These are phyloP conservation scores for Trichoderma harzianum DNA, from an alignment of 2,329 filamentous ascomycete species.

Conservation along the genomic window DNA sequence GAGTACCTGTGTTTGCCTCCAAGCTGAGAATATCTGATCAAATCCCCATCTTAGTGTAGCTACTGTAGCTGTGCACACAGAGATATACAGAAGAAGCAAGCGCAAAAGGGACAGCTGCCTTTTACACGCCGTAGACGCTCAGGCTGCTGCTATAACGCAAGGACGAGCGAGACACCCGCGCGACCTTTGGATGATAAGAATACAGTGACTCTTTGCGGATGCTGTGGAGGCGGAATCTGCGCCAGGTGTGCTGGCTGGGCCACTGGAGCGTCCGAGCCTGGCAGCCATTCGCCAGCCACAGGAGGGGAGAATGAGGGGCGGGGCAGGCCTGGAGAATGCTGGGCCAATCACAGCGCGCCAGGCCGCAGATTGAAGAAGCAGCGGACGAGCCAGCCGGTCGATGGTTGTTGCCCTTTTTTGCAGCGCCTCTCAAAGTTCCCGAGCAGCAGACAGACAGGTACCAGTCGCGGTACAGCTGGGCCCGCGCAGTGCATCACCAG, in stretches of 20 bases:
- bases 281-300: constrained; percentile 10
- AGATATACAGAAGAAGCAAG: too few relatives aligned
- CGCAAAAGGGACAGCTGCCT: too few relatives aligned
- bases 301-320: neutral
- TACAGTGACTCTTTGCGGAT: neutral
- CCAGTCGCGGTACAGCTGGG: neutral
- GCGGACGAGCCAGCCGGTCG: neutral
- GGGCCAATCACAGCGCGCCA: neutral
- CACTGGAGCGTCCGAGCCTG: constrained; percentile 7
- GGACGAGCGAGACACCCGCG: neutral
- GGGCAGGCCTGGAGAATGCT: neutral
- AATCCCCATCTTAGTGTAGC: neutral
- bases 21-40: neutral
- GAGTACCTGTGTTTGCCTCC: neutral
- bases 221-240: constrained; percentile 15
- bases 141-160: neutral
- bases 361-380: neutral
- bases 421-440: neutral
- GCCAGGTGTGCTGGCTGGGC: constrained; percentile 11
- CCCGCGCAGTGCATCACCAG: neutral
- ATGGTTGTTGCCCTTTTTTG: neutral
- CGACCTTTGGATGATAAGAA: neutral
- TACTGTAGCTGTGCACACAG: too few relatives aligned
- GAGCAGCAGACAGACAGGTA: neutral
- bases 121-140: neutral